A percentile compares a stretch with the other conserved stretches of the same genome.
Conservation (phyloP, 2,329 filamentous ascomycete genomes). For the Venturia carpophila region DNA sequence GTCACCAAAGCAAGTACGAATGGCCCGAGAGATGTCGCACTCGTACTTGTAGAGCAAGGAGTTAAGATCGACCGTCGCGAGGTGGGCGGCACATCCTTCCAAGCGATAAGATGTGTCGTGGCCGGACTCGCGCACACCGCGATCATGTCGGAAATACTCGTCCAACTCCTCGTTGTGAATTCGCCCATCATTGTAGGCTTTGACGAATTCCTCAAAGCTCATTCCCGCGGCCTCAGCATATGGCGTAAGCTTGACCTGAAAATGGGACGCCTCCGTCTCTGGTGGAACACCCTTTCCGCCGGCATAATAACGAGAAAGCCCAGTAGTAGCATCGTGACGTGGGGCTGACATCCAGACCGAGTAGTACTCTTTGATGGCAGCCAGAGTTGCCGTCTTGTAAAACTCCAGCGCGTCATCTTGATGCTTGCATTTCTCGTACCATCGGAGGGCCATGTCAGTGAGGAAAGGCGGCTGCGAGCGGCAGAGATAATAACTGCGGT, state of each 20-base stretch:
- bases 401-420: slow-evolving; percentile 76
- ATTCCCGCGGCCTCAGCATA: slow-evolving; percentile 79
- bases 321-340: slow-evolving; percentile 67
- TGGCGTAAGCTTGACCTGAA: slow-evolving; percentile 71
- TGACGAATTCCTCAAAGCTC: slow-evolving; percentile 75
- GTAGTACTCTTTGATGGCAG: slow-evolving; percentile 95
- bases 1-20: slow-evolving; percentile 77
- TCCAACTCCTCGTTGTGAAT: slow-evolving; percentile 83
- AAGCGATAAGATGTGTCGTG: slow-evolving; percentile 95
- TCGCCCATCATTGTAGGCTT: slow-evolving; percentile 72
- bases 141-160: slow-evolving; percentile 91
- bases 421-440: slow-evolving; percentile 88
- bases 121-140: slow-evolving; percentile 89
- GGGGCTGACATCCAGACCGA: slow-evolving; percentile 72
- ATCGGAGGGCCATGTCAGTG: slow-evolving; percentile 91
- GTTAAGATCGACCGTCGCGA: slow-evolving; percentile 92
- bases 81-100: slow-evolving; percentile 75
- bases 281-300: slow-evolving; percentile 80
- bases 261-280: slow-evolving; percentile 83
- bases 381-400: slow-evolving; percentile 68
- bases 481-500: slow-evolving; percentile 87
- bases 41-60: slow-evolving; percentile 96
- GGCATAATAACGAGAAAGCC: slow-evolving; percentile 77
- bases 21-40: slow-evolving; percentile 79
- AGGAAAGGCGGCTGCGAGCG: slow-evolving; percentile 94